phyloP scores from a whole-genome alignment of 495 filamentous ascomycete species.

The Penicillium coprophilum region DNA sequence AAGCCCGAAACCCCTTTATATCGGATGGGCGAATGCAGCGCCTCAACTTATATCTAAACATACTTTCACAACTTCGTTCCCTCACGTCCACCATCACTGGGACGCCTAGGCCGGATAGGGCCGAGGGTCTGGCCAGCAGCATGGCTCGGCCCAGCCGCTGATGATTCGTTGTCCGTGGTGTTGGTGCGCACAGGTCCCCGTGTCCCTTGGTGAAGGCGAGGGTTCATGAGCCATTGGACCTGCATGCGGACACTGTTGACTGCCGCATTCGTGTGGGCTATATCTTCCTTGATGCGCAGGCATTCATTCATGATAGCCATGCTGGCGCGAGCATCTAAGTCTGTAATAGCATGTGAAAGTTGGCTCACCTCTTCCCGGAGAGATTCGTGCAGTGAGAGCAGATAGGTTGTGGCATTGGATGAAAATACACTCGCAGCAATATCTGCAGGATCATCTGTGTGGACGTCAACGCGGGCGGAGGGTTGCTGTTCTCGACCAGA shows the following conservation, averaged over 20 bases:
- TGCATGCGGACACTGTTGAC: constrained; percentile 64
- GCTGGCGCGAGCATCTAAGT: constrained; percentile 63
- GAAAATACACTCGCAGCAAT: constrained; percentile 28
- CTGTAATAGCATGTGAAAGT: constrained; percentile 56
- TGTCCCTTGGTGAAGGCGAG: constrained; percentile 52
- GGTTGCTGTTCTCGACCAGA: constrained; percentile 8
- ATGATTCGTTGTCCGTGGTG: constrained; percentile 19
- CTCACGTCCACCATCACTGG: constrained; percentile 48
- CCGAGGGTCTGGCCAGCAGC: constrained; percentile 27
- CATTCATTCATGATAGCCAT: constrained; percentile 71
- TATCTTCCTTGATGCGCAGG: constrained; percentile 64
- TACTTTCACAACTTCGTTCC: constrained; percentile 41
- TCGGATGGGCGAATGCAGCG: constrained; percentile 16
- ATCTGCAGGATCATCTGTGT: constrained; percentile 22
- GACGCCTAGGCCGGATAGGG: constrained; percentile 34
- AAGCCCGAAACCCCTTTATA: background rate
- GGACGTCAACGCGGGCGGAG: background rate
- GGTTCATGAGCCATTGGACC: constrained; percentile 66
- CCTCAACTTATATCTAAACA: constrained; percentile 13
- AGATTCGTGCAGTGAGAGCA: constrained; percentile 67
- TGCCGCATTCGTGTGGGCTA: constrained; percentile 64
- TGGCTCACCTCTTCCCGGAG: constrained; percentile 63
- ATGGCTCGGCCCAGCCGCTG: constrained; percentile 31
- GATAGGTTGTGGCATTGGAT: constrained; percentile 53
- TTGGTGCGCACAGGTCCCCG: constrained; percentile 29